A percentile compares a stretch with the other conserved stretches of the same genome.
phyloP scores from a whole-genome alignment of 176 grass and related monocot genomes.

The Avena atlantica region DNA sequence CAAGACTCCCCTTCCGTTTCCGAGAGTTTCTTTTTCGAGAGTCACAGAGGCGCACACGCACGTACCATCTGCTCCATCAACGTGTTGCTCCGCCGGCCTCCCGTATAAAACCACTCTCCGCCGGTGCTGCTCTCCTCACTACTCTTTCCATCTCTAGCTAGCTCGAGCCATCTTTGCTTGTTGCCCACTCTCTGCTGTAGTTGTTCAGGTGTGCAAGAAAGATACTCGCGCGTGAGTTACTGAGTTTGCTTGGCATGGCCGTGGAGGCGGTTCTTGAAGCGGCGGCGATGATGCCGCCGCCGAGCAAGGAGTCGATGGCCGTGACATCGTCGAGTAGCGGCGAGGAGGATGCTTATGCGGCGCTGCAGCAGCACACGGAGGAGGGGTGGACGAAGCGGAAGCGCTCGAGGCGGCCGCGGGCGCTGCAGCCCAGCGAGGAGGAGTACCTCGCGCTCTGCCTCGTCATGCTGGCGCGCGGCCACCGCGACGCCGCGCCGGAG shows the following conservation, averaged over 20 bases:
- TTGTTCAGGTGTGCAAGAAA: background rate
- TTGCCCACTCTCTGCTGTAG: background rate
- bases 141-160: background rate
- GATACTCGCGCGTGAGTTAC: background rate
- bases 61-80: background rate
- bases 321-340: background rate
- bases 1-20: background rate
- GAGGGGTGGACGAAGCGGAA: conserved; percentile 62
- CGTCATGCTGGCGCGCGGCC: conserved; percentile 67
- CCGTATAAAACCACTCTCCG: conserved; percentile 37
- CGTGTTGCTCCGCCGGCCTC: background rate
- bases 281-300: background rate
- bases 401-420: conserved; percentile 53
- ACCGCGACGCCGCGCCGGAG: conserved; percentile 12
- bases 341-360: background rate
- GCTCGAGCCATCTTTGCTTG: background rate
- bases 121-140: conserved; percentile 39
- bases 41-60: background rate
- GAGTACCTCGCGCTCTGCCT: conserved; percentile 85
- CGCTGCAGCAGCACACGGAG: conserved; percentile 8
- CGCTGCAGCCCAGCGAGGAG: conserved; percentile 56
- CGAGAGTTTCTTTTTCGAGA: no score
- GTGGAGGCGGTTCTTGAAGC: conserved; percentile 53
- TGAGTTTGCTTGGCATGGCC: conserved; percentile 42
- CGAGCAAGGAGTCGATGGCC: background rate